Conservation (phyloP, 805 yeast genomes). For the Priceomyces fermenticarens region DNA sequence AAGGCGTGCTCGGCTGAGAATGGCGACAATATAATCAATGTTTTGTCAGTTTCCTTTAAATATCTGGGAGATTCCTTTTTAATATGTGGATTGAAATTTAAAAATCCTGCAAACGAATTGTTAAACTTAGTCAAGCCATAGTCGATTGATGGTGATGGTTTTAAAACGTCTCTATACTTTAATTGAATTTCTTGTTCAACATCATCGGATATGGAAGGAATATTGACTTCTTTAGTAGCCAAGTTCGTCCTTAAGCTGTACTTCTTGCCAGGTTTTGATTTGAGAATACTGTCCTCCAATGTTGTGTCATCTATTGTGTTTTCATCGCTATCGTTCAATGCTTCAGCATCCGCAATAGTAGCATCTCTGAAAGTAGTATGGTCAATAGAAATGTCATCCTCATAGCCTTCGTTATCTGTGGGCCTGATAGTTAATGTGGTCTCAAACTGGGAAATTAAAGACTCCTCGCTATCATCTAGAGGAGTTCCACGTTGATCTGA, state of each 20-base stretch:
- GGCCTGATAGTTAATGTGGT: conserved; percentile 42
- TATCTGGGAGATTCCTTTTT: conserved; percentile 38
- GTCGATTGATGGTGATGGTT: conserved; percentile 37
- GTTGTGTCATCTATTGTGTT: conserved; percentile 32
- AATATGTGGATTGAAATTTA: conserved; percentile 41
- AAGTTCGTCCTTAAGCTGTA: conserved; percentile 25
- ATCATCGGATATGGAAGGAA: neutral
- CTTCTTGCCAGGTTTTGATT: conserved; percentile 31
- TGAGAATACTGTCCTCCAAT: conserved; percentile 33
- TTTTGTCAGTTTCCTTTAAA: conserved; percentile 37
- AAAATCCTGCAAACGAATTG: conserved; percentile 41
- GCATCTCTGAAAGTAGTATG: conserved; percentile 35
- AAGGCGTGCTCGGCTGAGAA: conserved; percentile 68
- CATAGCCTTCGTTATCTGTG: conserved; percentile 31
- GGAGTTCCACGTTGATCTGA: conserved; percentile 8
- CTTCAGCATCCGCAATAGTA: conserved; percentile 25
- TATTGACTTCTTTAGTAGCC: conserved; percentile 12
- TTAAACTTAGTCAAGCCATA: conserved; percentile 33
- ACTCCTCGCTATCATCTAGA: conserved; percentile 29
- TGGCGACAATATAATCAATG: conserved; percentile 66
- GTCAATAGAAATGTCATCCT: conserved; percentile 39
- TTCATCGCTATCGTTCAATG: conserved; percentile 14
- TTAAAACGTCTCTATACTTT: conserved; percentile 26
- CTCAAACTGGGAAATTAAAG: conserved; percentile 41
- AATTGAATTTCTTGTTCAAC: conserved; percentile 9